Evolutionary conservation across 352 stramenopile genomes (phyloP), one percentile per base, ranked within the genome.

Genomic region (Pythium rhizo-oryzae): DNA sequence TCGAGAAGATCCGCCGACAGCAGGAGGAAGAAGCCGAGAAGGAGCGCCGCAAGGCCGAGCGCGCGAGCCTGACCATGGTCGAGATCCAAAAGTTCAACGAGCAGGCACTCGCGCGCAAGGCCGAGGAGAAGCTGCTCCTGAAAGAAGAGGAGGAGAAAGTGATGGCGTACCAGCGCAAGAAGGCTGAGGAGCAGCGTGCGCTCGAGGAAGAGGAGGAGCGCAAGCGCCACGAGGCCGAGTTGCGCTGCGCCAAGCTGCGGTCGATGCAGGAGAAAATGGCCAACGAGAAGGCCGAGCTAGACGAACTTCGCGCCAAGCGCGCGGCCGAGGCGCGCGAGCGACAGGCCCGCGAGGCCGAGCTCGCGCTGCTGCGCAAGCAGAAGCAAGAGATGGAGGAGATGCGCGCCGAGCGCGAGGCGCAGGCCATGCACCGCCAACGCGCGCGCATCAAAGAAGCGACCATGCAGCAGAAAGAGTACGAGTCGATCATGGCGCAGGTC

Each of bases 271-370:
- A 97, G 71, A 94, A 94, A 61, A 89, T 91, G 76, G 85, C 87
- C 19, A 93, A 95, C 60, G 82, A 91, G 37, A 91, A 93, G 57
- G 82, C 87, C 18, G 92, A 98, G 71, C 79, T 98, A 21, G 91
- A 98, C 69, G 94, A 98, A 63, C 62, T 98, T 4, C 86, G 91
- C n/a, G 93, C 92, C 37, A 93, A 96, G 57, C 87, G 94, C 39
- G 92, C 92, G 9, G 84, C 85, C 8, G 94, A 98, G 75, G 91
- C 88, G 21, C 80, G 85, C 16, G 93, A 98, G 59, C 84, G 93
- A 44, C 85, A 94, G 35, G 91, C 91, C 12, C 83, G 92, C 23
- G 81, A 97, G 67, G 85, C 87, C 2, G 91, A 98, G 65, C 62
- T 97, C 28, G 70, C 81, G 35, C 70, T 97, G 46, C 83, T 90